phyloP scores from a whole-genome alignment of 169 alveolate genomes.

The Ichthyophthirius multifiliis region DNA sequence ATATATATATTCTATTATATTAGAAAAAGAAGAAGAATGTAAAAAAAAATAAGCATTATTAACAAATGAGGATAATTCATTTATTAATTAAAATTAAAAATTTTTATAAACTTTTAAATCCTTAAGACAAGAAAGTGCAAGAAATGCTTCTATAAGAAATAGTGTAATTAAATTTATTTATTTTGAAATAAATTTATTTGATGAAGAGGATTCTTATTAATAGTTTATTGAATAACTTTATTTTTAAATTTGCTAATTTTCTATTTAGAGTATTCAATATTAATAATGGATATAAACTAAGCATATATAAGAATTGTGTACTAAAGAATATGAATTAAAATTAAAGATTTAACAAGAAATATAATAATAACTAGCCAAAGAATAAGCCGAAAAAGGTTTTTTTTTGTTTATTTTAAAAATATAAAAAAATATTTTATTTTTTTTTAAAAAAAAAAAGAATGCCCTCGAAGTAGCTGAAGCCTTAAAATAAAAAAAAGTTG shows the following conservation, averaged over 20 bases:
- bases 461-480: background rate
- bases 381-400: no score
- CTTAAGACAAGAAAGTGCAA: background rate
- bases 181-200: slow-evolving; percentile 31
- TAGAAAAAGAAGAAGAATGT: background rate
- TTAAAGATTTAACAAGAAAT: slow-evolving; percentile 11
- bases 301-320: slow-evolving; percentile 9
- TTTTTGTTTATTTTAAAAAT: background rate
- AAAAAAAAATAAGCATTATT: background rate
- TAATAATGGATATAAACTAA: slow-evolving; percentile 28
- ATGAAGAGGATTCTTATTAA: slow-evolving; percentile 36
- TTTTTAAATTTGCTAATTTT: slow-evolving; percentile 33
- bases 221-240: slow-evolving; percentile 25
- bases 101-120: slow-evolving; percentile 4
- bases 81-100: background rate
- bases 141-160: slow-evolving; percentile 11
- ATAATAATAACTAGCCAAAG: no score
- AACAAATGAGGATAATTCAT: slow-evolving; percentile 27
- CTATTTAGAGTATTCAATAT: slow-evolving; percentile 17
- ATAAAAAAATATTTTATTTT: no score
- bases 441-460: no score
- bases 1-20: no score
- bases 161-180: slow-evolving; percentile 19
- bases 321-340: slow-evolving; percentile 9
- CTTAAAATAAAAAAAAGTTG: background rate